phyloP scores from a whole-genome alignment of 257 asterid genomes.

The Jacaranda copaia region DNA sequence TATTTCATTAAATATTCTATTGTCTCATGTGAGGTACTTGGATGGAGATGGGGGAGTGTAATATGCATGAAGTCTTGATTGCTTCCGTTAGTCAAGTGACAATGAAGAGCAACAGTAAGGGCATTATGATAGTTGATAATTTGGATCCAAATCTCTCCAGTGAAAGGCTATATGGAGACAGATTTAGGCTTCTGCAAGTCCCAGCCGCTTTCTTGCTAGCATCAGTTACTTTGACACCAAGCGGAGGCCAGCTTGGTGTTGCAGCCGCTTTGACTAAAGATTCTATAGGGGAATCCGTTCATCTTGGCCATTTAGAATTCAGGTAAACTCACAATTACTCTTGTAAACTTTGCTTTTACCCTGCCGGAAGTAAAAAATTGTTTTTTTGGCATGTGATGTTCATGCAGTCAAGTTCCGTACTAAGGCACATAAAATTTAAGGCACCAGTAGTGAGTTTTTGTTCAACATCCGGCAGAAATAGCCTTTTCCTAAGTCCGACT shows the following conservation, averaged over 20 bases:
- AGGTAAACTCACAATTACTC: slow-evolving; percentile 50
- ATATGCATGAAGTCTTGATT: slow-evolving; percentile 75
- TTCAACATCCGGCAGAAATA: too few relatives aligned
- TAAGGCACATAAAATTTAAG: too few relatives aligned
- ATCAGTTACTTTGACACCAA: slow-evolving; percentile 68
- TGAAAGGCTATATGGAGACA: slow-evolving; percentile 84
- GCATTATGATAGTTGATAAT: slow-evolving; percentile 64
- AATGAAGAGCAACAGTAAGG: slow-evolving; percentile 81
- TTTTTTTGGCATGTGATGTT: neutral
- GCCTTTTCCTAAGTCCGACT: too few relatives aligned
- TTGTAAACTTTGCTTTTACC: neutral
- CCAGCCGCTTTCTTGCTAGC: slow-evolving; percentile 72
- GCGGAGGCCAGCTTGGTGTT: slow-evolving; percentile 71
- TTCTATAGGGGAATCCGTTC: slow-evolving; percentile 75
- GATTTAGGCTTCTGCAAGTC: slow-evolving; percentile 89
- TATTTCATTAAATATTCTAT: neutral
- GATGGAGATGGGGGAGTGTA: slow-evolving; percentile 95
- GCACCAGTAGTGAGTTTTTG: too few relatives aligned
- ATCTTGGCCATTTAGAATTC: slow-evolving; percentile 84
- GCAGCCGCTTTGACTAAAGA: slow-evolving; percentile 67
- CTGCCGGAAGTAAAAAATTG: neutral
- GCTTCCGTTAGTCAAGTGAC: slow-evolving; percentile 90
- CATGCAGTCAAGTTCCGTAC: too few relatives aligned
- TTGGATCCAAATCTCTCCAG: slow-evolving; percentile 51
- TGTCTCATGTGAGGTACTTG: slow-evolving; percentile 61